phyloP scores from a whole-genome alignment of 179 eudicot genomes.

The Nepenthes alata region DNA sequence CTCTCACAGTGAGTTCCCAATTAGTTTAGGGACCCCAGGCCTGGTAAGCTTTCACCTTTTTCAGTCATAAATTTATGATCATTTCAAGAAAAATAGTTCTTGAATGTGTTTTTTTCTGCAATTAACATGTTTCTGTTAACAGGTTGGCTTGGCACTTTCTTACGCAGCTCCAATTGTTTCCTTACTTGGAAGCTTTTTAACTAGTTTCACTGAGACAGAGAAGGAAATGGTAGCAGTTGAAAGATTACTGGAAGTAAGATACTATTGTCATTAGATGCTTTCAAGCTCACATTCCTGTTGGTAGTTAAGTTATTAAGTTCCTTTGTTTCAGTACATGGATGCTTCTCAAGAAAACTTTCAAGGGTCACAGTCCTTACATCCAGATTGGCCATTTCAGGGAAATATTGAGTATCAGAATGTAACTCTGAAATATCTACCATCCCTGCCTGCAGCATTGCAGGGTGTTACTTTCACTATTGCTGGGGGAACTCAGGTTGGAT shows the following conservation, averaged over 20 bases:
- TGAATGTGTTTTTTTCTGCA: too few relatives aligned
- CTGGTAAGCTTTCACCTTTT: slow-evolving; percentile 38
- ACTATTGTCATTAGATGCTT: not conserved
- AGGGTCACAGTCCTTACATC: slow-evolving; percentile 27
- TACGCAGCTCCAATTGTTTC: slow-evolving; percentile 91
- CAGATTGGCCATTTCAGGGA: slow-evolving; percentile 70
- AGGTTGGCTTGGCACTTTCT: slow-evolving; percentile 96
- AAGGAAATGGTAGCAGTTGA: slow-evolving; percentile 98
- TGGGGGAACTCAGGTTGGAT: slow-evolving; percentile 61
- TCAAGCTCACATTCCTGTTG: not conserved
- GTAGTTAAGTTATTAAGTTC: not conserved
- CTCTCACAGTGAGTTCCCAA: slow-evolving; percentile 44
- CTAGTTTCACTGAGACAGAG: slow-evolving; percentile 94
- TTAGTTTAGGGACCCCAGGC: slow-evolving; percentile 83
- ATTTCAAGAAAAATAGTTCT: too few relatives aligned
- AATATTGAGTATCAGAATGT: slow-evolving; percentile 68
- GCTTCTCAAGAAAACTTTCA: slow-evolving; percentile 60
- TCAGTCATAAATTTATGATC: too few relatives aligned
- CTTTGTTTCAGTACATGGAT: slow-evolving; percentile 60
- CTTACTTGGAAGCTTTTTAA: slow-evolving; percentile 69
- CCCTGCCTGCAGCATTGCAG: slow-evolving; percentile 65
- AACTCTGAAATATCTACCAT: slow-evolving; percentile 67
- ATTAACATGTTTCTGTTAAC: slow-evolving; percentile 6
- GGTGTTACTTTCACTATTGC: slow-evolving; percentile 57
- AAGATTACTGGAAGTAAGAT: slow-evolving; percentile 72